phyloP scores from a whole-genome alignment of 1,139 yeast species.

The Geotrichum restrictum region DNA sequence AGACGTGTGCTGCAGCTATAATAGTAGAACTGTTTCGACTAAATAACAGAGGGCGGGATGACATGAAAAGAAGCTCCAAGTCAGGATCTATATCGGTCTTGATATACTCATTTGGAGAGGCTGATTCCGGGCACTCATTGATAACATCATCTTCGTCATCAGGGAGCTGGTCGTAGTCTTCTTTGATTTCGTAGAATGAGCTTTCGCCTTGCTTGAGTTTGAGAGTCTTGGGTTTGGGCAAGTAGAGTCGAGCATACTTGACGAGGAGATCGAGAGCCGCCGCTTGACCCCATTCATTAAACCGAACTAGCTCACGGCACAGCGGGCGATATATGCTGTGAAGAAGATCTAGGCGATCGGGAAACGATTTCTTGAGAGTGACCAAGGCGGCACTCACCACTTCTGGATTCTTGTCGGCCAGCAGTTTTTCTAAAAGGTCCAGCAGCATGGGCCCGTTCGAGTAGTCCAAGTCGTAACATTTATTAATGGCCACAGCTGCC shows the following conservation, averaged over 20 bases:
- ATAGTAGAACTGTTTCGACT: conserved; percentile 60
- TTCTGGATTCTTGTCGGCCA: conserved; percentile 58
- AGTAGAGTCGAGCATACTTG: conserved; percentile 62
- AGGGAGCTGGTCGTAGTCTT: conserved; percentile 18
- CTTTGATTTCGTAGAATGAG: conserved; percentile 13
- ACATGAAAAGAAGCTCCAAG: conserved; percentile 49
- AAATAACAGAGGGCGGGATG: conserved; percentile 46
- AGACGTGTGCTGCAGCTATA: conserved; percentile 56
- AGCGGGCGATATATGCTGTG: conserved; percentile 69
- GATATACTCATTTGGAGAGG: not conserved
- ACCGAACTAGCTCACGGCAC: conserved; percentile 50
- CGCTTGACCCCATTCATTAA: conserved; percentile 79
- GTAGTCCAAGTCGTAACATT: conserved; percentile 50
- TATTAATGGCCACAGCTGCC: conserved; percentile 72
- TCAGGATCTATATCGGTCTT: conserved; percentile 50
- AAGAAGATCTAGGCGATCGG: conserved; percentile 57
- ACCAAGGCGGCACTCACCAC: conserved; percentile 72
- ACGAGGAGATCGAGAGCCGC: conserved; percentile 58
- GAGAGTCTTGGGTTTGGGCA: conserved; percentile 46
- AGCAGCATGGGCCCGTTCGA: conserved; percentile 46
- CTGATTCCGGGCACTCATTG: conserved; percentile 6
- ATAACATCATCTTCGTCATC: conserved; percentile 24
- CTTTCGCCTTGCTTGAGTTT: conserved; percentile 12
- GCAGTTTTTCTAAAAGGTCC: conserved; percentile 49
- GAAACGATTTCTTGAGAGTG: conserved; percentile 52